Conservation (phyloP, 2,329 filamentous ascomycete genomes). For the Fusarium succisae region DNA sequence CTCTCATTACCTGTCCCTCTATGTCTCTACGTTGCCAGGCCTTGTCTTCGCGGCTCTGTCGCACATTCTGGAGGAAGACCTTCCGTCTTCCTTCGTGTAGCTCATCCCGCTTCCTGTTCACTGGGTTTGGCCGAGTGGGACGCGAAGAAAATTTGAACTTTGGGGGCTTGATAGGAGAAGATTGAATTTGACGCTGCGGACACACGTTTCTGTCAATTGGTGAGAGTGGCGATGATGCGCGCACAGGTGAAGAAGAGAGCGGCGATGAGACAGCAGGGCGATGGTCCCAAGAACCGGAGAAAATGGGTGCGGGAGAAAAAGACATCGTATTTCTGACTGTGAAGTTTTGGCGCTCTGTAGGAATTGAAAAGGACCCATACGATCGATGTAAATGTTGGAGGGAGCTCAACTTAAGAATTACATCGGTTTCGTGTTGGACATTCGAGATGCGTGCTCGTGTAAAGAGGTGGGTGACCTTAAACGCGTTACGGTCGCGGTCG, state of each 20-base stretch:
- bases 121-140: slow-evolving; percentile 68
- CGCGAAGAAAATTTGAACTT: slow-evolving; percentile 64
- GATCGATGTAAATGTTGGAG: neutral
- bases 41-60: slow-evolving; percentile 67
- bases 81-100: slow-evolving; percentile 71
- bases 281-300: slow-evolving; percentile 56
- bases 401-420: neutral
- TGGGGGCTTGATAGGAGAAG: slow-evolving; percentile 54
- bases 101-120: slow-evolving; percentile 69
- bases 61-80: slow-evolving; percentile 74
- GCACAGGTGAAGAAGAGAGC: slow-evolving; percentile 65
- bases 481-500: slow-evolving; percentile 42
- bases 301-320: slow-evolving; percentile 54
- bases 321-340: slow-evolving; percentile 51
- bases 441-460: slow-evolving; percentile 26
- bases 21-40: slow-evolving; percentile 69
- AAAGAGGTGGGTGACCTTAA: slow-evolving; percentile 19
- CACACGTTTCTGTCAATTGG: slow-evolving; percentile 54
- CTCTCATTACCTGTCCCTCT: slow-evolving; percentile 59
- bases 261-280: slow-evolving; percentile 58
- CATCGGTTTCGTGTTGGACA: neutral
- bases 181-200: slow-evolving; percentile 55
- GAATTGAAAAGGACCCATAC: neutral
- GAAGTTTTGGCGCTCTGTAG: slow-evolving; percentile 48
- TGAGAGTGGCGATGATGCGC: slow-evolving; percentile 59